phyloP scores from a whole-genome alignment of 75 land plant genomes.

The Gnetum montanum region DNA sequence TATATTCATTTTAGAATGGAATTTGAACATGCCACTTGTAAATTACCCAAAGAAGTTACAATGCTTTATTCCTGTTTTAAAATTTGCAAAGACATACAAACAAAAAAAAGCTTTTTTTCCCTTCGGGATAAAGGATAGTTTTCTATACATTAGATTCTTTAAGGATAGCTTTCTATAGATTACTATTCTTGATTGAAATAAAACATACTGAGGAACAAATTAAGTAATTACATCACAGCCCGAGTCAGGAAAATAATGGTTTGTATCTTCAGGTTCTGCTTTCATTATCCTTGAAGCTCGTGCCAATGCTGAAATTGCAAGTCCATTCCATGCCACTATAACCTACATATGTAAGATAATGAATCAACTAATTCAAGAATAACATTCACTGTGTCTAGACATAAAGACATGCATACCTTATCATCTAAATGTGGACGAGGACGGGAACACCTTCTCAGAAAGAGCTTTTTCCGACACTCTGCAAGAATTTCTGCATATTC shows the following conservation, averaged over 20 bases:
- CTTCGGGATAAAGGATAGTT: too few relatives aligned
- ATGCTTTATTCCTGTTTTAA: too few relatives aligned
- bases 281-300: constrained; percentile 79
- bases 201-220: neutral
- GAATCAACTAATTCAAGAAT: neutral
- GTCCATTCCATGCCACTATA: constrained; percentile 98
- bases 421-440: constrained; percentile 97
- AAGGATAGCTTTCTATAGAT: too few relatives aligned
- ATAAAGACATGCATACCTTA: constrained; percentile 46
- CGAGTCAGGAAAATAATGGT: constrained; percentile 64
- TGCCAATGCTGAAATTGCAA: constrained; percentile 88
- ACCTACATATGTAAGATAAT: constrained; percentile 32
- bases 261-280: constrained; percentile 33
- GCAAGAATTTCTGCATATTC: constrained; percentile 58
- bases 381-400: neutral
- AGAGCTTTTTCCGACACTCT: constrained; percentile 52
- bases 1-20: too few relatives aligned
- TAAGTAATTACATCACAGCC: constrained; percentile 64
- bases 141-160: too few relatives aligned
- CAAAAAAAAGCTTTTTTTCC: too few relatives aligned
- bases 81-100: too few relatives aligned
- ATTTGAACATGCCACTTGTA: too few relatives aligned
- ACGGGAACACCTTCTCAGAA: constrained; percentile 43
- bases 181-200: too few relatives aligned
- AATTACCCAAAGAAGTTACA: too few relatives aligned